These are phyloP conservation scores for Kazachstania kunashirensis DNA, from an alignment of 805 yeast genomes.

Conservation along the genomic window DNA sequence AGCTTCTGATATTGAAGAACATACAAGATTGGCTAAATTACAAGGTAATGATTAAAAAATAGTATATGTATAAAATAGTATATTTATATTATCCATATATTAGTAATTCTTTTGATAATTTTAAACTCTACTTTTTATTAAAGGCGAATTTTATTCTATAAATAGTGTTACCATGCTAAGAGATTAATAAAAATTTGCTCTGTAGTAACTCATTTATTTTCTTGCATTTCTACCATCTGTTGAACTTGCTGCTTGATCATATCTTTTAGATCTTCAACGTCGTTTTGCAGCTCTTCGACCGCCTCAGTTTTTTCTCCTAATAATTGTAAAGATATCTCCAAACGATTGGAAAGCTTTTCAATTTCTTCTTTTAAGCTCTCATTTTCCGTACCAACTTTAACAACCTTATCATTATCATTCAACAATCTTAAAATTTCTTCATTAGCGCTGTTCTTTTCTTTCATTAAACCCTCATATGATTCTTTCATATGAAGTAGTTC, in stretches of 20 bases:
- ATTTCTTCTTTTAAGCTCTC: slow-evolving; percentile 27
- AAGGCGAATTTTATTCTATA: slow-evolving; percentile 1
- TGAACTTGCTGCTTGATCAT: slow-evolving; percentile 76
- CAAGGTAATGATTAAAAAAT: slow-evolving; percentile 50
- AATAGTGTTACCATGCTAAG: too few species aligned
- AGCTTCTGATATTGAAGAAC: slow-evolving; percentile 68
- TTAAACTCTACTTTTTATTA: not conserved
- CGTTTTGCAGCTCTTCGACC: slow-evolving; percentile 79
- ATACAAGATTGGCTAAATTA: slow-evolving; percentile 50
- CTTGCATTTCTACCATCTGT: slow-evolving; percentile 65
- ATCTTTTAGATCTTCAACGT: slow-evolving; percentile 81
- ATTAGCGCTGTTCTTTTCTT: slow-evolving; percentile 57
- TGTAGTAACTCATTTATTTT: slow-evolving; percentile 9
- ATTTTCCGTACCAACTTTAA: slow-evolving; percentile 28
- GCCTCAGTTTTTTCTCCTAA: slow-evolving; percentile 83
- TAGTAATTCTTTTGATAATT: too few species aligned
- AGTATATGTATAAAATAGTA: not conserved
- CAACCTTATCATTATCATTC: slow-evolving; percentile 43
- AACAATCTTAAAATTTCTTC: slow-evolving; percentile 54
- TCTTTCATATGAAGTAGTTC: slow-evolving; percentile 60
- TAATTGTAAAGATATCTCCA: slow-evolving; percentile 51
- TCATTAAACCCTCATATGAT: slow-evolving; percentile 43
- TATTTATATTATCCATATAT: too few species aligned
- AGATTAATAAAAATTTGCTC: too few species aligned
- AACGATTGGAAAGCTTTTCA: slow-evolving; percentile 32